phyloP scores from a whole-genome alignment of 2,329 filamentous ascomycete species.

The Fusarium ramigenum region DNA sequence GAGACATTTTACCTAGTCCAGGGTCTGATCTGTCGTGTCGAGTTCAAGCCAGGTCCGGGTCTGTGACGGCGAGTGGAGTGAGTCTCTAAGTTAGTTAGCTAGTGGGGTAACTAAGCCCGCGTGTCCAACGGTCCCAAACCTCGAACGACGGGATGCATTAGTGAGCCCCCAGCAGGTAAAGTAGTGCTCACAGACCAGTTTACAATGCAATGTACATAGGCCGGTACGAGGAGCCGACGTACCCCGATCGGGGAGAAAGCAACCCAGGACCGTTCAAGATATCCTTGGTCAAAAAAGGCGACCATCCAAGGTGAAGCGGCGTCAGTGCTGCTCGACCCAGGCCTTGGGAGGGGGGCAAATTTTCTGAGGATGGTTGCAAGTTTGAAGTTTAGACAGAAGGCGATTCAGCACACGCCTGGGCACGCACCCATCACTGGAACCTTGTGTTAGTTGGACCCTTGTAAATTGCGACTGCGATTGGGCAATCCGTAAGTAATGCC shows the following conservation, averaged over 20 bases:
- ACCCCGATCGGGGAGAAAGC: conserved; percentile 10
- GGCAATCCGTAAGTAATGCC: conserved; percentile 6
- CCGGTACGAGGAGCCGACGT: conserved; percentile 41
- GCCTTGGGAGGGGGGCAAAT: conserved; percentile 3
- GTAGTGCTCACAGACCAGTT: conserved; percentile 14
- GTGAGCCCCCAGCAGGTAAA: not conserved
- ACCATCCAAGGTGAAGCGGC: not conserved
- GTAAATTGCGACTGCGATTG: conserved; percentile 14
- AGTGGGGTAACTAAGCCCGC: conserved; percentile 22
- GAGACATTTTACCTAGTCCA: conserved; percentile 32
- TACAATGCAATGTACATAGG: not conserved
- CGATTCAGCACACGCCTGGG: conserved; percentile 15
- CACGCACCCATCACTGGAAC: conserved; percentile 26
- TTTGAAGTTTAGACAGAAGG: conserved; percentile 10
- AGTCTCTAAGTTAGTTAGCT: conserved; percentile 21
- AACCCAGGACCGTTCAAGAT: not conserved
- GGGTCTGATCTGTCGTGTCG: conserved; percentile 30
- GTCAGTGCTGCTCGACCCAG: not conserved
- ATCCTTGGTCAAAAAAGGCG: not conserved
- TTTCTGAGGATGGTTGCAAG: conserved; percentile 7
- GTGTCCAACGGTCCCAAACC: conserved; percentile 28
- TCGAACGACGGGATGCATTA: conserved; percentile 34
- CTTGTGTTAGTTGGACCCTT: conserved; percentile 24
- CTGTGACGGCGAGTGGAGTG: conserved; percentile 36
- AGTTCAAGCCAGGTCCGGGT: conserved; percentile 37